These are phyloP conservation scores for Monosporozyma aerobia DNA, from an alignment of 805 yeast species.

Conservation along the genomic window DNA sequence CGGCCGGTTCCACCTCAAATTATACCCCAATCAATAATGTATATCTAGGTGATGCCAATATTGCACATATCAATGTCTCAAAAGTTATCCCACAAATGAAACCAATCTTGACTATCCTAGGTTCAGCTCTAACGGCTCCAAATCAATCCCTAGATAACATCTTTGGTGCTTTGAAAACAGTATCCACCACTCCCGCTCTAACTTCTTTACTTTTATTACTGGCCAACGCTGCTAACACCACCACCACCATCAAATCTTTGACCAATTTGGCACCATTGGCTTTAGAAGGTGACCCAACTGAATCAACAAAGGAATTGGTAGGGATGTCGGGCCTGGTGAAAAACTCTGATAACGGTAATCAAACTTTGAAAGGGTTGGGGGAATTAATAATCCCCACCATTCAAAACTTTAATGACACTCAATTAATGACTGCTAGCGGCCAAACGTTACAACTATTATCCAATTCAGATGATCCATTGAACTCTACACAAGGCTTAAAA, in stretches of 20 bases:
- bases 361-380: constrained; percentile 15
- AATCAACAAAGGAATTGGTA: constrained; percentile 11
- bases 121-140: constrained; percentile 25
- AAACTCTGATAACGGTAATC: constrained; percentile 3
- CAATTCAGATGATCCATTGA: constrained; percentile 18
- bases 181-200: constrained; percentile 25
- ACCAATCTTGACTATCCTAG: constrained; percentile 24
- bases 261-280: constrained; percentile 25
- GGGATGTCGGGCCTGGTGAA: constrained; percentile 12
- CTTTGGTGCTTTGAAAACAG: constrained; percentile 18
- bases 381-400: constrained; percentile 10
- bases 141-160: constrained; percentile 16
- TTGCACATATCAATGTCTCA: constrained; percentile 28
- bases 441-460: constrained; percentile 15
- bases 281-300: constrained; percentile 9
- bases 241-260: constrained; percentile 18
- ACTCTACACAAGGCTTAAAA: constrained; percentile 17
- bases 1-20: constrained; percentile 27
- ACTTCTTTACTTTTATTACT: constrained; percentile 23
- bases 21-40: constrained; percentile 24
- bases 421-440: constrained; percentile 7
- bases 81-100: constrained; percentile 27
- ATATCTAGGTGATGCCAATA: constrained; percentile 27
- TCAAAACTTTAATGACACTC: not conserved
- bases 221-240: constrained; percentile 19